A percentile compares a stretch with the other conserved stretches of the same genome.
Conservation (phyloP, 306 rosid species). For the Spatholobus suberectus region DNA sequence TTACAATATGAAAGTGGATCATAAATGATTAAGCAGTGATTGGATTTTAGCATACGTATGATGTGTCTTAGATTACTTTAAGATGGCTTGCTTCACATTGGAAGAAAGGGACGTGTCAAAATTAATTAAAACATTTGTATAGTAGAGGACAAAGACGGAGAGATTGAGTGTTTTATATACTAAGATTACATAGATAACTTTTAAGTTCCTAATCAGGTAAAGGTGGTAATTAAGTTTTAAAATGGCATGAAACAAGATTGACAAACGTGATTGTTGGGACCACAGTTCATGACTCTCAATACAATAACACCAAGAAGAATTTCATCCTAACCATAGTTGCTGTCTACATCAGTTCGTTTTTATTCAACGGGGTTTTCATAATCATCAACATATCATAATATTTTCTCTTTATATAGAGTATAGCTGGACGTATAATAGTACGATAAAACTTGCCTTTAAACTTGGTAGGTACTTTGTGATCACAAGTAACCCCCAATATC, state of each 20-base stretch:
- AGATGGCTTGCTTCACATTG: slow-evolving; percentile 34
- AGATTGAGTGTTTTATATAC: slow-evolving; percentile 23
- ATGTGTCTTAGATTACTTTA: slow-evolving; percentile 32
- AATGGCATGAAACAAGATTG: slow-evolving; percentile 38
- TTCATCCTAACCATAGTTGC: background rate
- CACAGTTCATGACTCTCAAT: slow-evolving; percentile 28
- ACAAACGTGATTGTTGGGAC: slow-evolving; percentile 31
- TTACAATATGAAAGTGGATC: slow-evolving; percentile 26
- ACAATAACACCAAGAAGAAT: slow-evolving; percentile 10
- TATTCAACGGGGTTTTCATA: slow-evolving; percentile 13
- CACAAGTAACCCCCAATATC: background rate
- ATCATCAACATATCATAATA: background rate
- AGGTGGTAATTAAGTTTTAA: slow-evolving; percentile 25
- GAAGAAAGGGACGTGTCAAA: slow-evolving; percentile 11
- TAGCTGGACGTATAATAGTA: background rate
- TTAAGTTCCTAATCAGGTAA: slow-evolving; percentile 39
- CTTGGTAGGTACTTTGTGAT: background rate
- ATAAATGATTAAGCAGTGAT: slow-evolving; percentile 27
- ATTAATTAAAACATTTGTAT: slow-evolving; percentile 22
- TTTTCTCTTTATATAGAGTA: background rate
- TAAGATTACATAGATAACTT: slow-evolving; percentile 31
- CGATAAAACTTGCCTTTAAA: background rate
- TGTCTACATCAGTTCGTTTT: slow-evolving; percentile 34
- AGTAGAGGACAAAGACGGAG: slow-evolving; percentile 18
- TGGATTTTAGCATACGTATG: slow-evolving; percentile 37